Evolutionary conservation across 2,329 filamentous ascomycete genomes (phyloP).

Genomic region (Didymella pomorum): DNA sequence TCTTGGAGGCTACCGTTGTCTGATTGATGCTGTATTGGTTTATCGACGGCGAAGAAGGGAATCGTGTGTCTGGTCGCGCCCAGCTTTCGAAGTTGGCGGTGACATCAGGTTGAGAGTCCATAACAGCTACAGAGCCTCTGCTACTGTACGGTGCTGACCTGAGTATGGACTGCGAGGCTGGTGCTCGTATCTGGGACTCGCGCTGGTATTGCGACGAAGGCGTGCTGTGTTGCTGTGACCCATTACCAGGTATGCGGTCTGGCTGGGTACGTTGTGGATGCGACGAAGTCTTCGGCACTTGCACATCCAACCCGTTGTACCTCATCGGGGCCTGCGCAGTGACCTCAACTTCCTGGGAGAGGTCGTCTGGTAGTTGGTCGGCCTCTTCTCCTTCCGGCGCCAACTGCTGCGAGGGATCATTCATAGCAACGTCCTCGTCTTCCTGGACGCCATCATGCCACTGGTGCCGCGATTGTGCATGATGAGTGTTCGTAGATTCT

Average conservation of each 20-base stretch:
- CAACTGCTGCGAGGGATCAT: constrained; percentile 28
- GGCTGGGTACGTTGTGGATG: constrained; percentile 42
- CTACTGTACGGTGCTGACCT: constrained; percentile 34
- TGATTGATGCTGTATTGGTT: constrained; percentile 50
- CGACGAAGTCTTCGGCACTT: constrained; percentile 51
- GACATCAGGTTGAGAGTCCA: constrained; percentile 56
- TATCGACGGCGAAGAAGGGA: constrained; percentile 50
- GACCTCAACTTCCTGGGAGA: constrained; percentile 31
- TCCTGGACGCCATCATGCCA: constrained; percentile 26
- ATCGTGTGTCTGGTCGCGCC: constrained; percentile 33
- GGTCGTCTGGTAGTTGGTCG: constrained; percentile 46
- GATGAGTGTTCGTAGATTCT: neutral
- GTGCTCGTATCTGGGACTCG: constrained; percentile 28
- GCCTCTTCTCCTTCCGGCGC: constrained; percentile 25
- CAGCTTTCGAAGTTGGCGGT: constrained; percentile 36
- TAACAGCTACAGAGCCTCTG: constrained; percentile 53
- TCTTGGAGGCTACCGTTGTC: constrained; percentile 42
- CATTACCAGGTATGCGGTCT: constrained; percentile 26
- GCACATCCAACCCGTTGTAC: constrained; percentile 32
- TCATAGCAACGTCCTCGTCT: constrained; percentile 35
- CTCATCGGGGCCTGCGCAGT: constrained; percentile 25
- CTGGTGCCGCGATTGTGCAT: constrained; percentile 18
- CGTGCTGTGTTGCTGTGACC: constrained; percentile 29
- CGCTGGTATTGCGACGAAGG: constrained; percentile 35
- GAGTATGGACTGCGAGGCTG: constrained; percentile 28